Base-by-base conservation (phyloP, 2,329 filamentous ascomycete genomes). In the Aspergillus sp. region DNA sequence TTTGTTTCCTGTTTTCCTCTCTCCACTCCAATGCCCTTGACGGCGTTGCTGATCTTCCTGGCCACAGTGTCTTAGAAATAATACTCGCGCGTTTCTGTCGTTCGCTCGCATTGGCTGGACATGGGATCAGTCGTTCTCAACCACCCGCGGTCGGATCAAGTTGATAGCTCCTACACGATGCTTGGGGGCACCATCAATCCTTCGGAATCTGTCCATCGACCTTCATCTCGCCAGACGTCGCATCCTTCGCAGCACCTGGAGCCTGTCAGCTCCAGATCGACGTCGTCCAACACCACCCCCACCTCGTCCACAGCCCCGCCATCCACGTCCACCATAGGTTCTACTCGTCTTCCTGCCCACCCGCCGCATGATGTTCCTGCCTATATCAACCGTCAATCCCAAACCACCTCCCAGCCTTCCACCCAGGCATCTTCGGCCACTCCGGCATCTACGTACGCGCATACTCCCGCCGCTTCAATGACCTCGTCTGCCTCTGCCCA, bases 61-160 rank as follows among this genome's bases (percentile, higher is more conserved):
- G 9, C 19, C 19, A 19, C 19, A 19, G 19, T 19, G 19, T 19
- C 19, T 19, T 19, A 19, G 19, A 19, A 19, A 19, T 19, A 19
- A 19, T 19, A 19, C 19, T 19, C 19, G 19, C 19, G 19, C 19
- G 19, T 19, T 19, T 19, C 19, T 19, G 19, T 19, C 19, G 19
- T 19, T 19, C 19, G 19, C 19, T 19, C 19, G 19, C 19, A 19
- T 19, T 44, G 56, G 53, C 67, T 68, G 71, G 78, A 73, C 65
- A 82, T 82, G 79, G 77, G 76, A 72, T 79, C 78, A 63, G 68
- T 81, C 56, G 70, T 81, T 60, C 67, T 81, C 58, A 73, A 73
- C 70, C 88, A 91, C 74, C 83, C 83, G 72, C 81, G 83, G 70
- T 79, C 86, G 67, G 83, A 88, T 70, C 76, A 83, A 57, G 76